These are phyloP conservation scores for Intubia oerlemansii DNA, from an alignment of 2,329 filamentous ascomycete genomes.

Conservation along the genomic window DNA sequence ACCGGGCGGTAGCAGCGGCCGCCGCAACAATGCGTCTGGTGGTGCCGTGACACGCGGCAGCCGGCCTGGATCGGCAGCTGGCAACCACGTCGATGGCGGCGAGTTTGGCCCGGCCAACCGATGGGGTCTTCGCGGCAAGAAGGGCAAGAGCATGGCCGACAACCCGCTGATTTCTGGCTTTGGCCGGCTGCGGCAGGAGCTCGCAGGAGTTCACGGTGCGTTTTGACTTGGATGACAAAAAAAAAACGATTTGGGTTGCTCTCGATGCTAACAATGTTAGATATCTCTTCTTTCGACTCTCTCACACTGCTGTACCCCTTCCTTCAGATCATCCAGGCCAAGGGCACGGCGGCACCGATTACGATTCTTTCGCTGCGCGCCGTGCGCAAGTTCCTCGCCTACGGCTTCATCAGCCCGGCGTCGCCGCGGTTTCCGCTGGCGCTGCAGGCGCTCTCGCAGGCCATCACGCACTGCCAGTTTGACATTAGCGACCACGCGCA, in stretches of 20 bases:
- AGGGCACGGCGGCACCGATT: conserved; percentile 86
- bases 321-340: conserved; percentile 87
- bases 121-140: conserved; percentile 88
- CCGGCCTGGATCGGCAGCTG: too few relatives aligned
- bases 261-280: conserved; percentile 23
- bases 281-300: conserved; percentile 77
- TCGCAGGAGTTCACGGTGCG: conserved; percentile 67
- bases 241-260: too few relatives aligned
- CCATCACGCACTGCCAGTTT: conserved; percentile 93
- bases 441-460: conserved; percentile 86
- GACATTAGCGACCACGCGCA: conserved; percentile 89
- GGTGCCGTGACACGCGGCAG: too few relatives aligned
- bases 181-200: conserved; percentile 67
- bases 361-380: conserved; percentile 86
- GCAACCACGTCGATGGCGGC: too few relatives aligned
- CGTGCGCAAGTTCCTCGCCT: conserved; percentile 90
- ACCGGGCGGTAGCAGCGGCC: too few relatives aligned
- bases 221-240: too few relatives aligned
- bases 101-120: conserved; percentile 48
- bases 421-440: conserved; percentile 78
- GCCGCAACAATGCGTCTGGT: too few relatives aligned
- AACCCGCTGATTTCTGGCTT: conserved; percentile 93
- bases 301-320: conserved; percentile 81
- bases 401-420: conserved; percentile 66
- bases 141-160: conserved; percentile 91